These are phyloP conservation scores for Globisporangium nodosum DNA, from an alignment of 352 stramenopile genomes.

Conservation along the genomic window DNA sequence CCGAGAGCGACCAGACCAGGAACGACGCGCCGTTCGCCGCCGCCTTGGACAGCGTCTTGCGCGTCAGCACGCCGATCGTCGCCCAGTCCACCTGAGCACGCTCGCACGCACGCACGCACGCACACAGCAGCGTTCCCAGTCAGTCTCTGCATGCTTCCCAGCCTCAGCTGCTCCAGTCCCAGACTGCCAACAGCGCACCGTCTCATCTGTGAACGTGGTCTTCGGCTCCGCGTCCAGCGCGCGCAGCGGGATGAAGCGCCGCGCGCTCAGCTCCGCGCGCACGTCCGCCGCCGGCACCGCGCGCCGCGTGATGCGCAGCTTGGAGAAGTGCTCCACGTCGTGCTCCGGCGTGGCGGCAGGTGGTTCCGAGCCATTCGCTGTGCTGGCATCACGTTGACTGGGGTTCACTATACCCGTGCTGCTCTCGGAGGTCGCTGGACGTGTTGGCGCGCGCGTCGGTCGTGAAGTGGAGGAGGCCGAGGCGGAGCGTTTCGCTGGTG, in stretches of 20 bases:
- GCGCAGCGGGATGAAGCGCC: slow-evolving; percentile 56
- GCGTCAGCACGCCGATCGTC: slow-evolving; percentile 67
- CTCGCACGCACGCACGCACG: slow-evolving; percentile 2
- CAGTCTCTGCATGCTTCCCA: too few relatives aligned
- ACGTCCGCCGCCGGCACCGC: slow-evolving; percentile 41
- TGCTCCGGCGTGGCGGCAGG: background rate
- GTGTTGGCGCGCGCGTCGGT: too few relatives aligned
- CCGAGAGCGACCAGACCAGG: slow-evolving; percentile 76
- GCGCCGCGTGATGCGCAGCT: slow-evolving; percentile 49
- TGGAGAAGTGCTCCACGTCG: slow-evolving; percentile 48
- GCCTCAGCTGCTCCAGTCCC: too few relatives aligned
- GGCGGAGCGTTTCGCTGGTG: background rate
- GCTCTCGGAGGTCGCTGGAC: background rate
- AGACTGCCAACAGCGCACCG: slow-evolving; percentile 17
- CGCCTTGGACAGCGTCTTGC: slow-evolving; percentile 71
- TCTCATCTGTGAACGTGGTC: slow-evolving; percentile 47
- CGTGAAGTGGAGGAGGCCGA: too few relatives aligned
- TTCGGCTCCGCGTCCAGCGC: slow-evolving; percentile 49
- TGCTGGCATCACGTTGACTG: background rate
- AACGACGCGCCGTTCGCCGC: slow-evolving; percentile 61
- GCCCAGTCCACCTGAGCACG: slow-evolving; percentile 73
- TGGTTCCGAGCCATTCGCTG: background rate
- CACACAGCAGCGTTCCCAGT: too few relatives aligned
- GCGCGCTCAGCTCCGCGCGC: slow-evolving; percentile 56
- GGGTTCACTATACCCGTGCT: too few relatives aligned